These are phyloP conservation scores for Exophiala aquamarina DNA, from an alignment of 2,329 filamentous ascomycete genomes.

Conservation along the genomic window DNA sequence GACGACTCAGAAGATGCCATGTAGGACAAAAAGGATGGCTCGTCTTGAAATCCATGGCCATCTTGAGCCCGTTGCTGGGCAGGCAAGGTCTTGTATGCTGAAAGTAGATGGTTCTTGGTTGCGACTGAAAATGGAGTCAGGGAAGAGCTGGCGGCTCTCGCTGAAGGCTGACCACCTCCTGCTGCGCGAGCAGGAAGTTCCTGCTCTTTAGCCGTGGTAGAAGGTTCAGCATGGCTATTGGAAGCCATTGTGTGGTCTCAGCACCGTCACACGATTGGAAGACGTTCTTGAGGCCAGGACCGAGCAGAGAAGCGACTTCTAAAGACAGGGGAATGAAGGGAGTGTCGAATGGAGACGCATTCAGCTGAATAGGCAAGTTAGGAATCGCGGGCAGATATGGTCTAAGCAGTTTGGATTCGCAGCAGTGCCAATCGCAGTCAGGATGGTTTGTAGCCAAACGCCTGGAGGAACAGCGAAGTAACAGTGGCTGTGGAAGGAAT, in stretches of 20 bases:
- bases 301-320: no score
- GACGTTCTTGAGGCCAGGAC: no score
- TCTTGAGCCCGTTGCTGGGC: slow-evolving; percentile 21
- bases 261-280: no score
- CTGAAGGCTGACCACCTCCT: slow-evolving; percentile 26
- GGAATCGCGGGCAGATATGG: no score
- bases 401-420: no score
- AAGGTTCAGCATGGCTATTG: not conserved
- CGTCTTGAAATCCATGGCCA: slow-evolving; percentile 12
- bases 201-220: not conserved
- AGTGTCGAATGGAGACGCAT: not conserved
- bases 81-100: slow-evolving; percentile 35
- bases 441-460: no score
- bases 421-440: no score
- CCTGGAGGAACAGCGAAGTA: no score
- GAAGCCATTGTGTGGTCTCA: not conserved
- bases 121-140: slow-evolving; percentile 32
- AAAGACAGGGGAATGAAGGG: no score
- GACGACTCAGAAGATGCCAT: slow-evolving; percentile 45
- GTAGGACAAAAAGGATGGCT: slow-evolving; percentile 41
- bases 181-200: slow-evolving; percentile 17
- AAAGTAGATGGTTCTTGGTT: slow-evolving; percentile 35
- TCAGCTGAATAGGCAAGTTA: no score
- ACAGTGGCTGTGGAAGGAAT: no score
- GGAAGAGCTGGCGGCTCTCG: slow-evolving; percentile 3